These are phyloP conservation scores for Adiantum capillusveneris DNA, from an alignment of 75 land plant species.

Conservation along the genomic window DNA sequence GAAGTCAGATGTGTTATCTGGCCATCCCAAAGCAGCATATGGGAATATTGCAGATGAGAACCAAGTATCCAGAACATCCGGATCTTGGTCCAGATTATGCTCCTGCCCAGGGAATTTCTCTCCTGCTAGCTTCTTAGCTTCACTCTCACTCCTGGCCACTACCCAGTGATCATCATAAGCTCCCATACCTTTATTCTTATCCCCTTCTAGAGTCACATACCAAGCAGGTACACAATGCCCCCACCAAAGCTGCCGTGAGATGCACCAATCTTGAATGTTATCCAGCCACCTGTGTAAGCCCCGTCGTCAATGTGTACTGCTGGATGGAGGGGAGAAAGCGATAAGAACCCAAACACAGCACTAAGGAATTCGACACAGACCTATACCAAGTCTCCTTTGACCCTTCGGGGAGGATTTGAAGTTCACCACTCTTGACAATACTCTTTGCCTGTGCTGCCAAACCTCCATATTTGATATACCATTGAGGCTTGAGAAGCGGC, in stretches of 20 bases:
- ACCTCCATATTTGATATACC: conserved; percentile 75
- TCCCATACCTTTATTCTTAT: conserved; percentile 62
- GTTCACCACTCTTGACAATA: conserved; percentile 59
- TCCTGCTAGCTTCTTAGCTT: conserved; percentile 51
- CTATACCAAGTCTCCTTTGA: conserved; percentile 77
- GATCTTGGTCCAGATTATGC: conserved; percentile 62
- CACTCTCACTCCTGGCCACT: conserved; percentile 67
- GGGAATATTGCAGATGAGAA: conserved; percentile 96
- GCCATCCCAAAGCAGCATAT: conserved; percentile 90
- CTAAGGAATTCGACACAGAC: conserved; percentile 16
- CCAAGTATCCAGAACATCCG: conserved; percentile 98
- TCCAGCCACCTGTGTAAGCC: conserved; percentile 96
- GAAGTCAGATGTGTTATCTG: conserved; percentile 67
- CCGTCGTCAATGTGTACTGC: no score
- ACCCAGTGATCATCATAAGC: conserved; percentile 88
- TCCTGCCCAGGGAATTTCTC: conserved; percentile 50
- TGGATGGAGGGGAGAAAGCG: not conserved
- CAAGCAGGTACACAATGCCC: conserved; percentile 98
- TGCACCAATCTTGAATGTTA: conserved; percentile 94
- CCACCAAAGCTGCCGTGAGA: conserved; percentile 99
- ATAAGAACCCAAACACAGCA: not conserved
- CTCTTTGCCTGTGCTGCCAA: conserved; percentile 73
- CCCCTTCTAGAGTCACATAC: conserved; percentile 80
- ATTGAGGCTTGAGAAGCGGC: conserved; percentile 94
- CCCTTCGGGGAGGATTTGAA: conserved; percentile 80